phyloP scores from a whole-genome alignment of 768 basidiomycete species.

The Suillus paluster region DNA sequence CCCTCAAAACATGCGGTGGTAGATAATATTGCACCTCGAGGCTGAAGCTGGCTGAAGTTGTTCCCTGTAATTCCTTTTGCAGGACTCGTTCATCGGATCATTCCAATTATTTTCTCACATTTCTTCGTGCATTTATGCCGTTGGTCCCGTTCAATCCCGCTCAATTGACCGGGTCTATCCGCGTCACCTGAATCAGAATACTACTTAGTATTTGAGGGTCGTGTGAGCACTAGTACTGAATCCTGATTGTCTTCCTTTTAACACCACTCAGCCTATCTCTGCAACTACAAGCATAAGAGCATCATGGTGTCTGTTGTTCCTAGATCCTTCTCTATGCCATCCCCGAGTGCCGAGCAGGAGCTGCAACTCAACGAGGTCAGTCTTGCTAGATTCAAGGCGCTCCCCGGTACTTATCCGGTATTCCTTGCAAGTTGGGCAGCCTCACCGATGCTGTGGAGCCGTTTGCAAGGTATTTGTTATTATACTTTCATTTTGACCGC shows the following conservation, averaged over 20 bases:
- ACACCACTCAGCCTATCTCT: constrained; percentile 12
- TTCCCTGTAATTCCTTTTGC: constrained; percentile 8
- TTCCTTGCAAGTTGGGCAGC: constrained; percentile 49
- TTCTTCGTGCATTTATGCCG: neutral
- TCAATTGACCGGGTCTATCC: constrained; percentile 20
- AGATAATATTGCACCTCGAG: constrained; percentile 1
- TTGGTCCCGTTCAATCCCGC: constrained; percentile 18
- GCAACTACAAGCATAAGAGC: constrained; percentile 19
- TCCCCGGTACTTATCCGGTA: constrained; percentile 10
- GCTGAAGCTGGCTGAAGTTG: constrained; percentile 1
- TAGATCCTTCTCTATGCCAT: constrained; percentile 12
- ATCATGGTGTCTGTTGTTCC: constrained; percentile 38
- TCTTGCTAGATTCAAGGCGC: constrained; percentile 2
- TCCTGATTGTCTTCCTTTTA: constrained; percentile 4
- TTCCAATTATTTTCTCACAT: constrained; percentile 5
- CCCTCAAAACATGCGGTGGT: neutral
- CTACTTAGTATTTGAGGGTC: constrained; percentile 13
- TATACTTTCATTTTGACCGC: constrained; percentile 1
- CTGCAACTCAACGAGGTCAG: constrained; percentile 44
- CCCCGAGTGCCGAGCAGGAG: constrained; percentile 21
- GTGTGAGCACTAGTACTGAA: constrained; percentile 17
- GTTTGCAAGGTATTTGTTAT: constrained; percentile 54
- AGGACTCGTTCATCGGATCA: neutral
- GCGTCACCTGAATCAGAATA: constrained; percentile 14
- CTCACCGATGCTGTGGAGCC: constrained; percentile 61